These are phyloP conservation scores for Spinellus fusiger DNA, from an alignment of 192 early-diverging fungal genomes.

Conservation along the genomic window DNA sequence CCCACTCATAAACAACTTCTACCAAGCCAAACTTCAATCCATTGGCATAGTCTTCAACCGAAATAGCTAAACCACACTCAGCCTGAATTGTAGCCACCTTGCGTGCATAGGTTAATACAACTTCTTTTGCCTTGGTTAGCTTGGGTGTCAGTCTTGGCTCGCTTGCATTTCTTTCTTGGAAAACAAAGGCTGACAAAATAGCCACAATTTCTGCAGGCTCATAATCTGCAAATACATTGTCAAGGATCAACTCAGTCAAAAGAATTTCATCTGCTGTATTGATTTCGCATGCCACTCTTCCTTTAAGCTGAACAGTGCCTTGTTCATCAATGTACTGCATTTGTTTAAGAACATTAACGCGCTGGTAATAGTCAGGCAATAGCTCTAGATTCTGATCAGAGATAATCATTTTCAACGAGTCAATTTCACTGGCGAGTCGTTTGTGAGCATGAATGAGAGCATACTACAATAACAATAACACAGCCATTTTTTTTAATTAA, in stretches of 20 bases:
- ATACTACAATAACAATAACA: conserved; percentile 33
- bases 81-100: conserved; percentile 71
- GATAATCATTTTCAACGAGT: conserved; percentile 69
- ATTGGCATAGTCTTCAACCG: conserved; percentile 30
- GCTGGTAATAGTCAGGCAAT: conserved; percentile 87
- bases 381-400: conserved; percentile 92
- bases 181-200: conserved; percentile 89
- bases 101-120: conserved; percentile 61
- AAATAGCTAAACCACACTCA: conserved; percentile 53
- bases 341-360: conserved; percentile 77
- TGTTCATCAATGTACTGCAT: conserved; percentile 80
- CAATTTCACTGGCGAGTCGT: conserved; percentile 60
- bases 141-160: conserved; percentile 62
- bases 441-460: conserved; percentile 47
- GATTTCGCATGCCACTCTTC: conserved; percentile 94
- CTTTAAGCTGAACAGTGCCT: conserved; percentile 89
- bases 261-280: conserved; percentile 94
- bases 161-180: conserved; percentile 79
- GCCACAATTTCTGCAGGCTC: conserved; percentile 93
- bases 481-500: background rate
- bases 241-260: conserved; percentile 89
- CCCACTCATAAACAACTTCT: conserved; percentile 98
- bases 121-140: conserved; percentile 55
- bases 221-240: conserved; percentile 85
- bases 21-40: conserved; percentile 80